Base-by-base conservation (phyloP, 169 alveolate species). In the Plasmodium reichenowi region DNA sequence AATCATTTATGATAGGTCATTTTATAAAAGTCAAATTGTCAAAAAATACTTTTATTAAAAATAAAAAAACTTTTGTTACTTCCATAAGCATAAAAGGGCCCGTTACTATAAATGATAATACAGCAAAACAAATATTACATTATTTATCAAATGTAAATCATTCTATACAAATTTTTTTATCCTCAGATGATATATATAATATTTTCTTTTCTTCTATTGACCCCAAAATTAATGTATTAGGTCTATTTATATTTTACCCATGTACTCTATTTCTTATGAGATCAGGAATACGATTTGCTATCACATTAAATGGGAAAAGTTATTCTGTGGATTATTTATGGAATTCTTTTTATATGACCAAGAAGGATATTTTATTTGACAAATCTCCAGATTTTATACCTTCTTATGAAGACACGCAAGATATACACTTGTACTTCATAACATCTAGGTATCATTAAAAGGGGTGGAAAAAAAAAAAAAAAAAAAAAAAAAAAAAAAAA, bases 1-100 rank as follows among this genome's bases (percentile, higher is more conserved):
- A 66, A 60, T 94, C 93, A n/a, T 88, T 22, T 56, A 93, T 83
- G 96, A 93, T 93, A 93, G 96, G 96, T 26, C 90, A 74, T 62
- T 93, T 72, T 64, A 86, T 93, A 26, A 62, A 87, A 88, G 88
- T 88, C 26, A 89, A 88, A 20, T 94, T 93, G 43, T 93, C 88
- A 58, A 93, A 91, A 88, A 94, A 94, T 47, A 70, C 91, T 29
- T 88, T 63, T 68, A 63, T 76, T 20, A 67, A 78, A 62, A 75
- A 68, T 26, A 93, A 88, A 58, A 80, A 94, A 64, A 83, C 88
- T 12, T 93, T 68, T 70, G 92, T 93, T 3, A 92, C 88, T 66
- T 58, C 95, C 6, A 29, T 78, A 32, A 74, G 93, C 15, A 78
- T 83, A 38, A 89, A 88, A 45, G 96, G 96, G 4, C 96, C 96